These are phyloP conservation scores for Cladophialophora psammophila DNA, from an alignment of 2,329 filamentous ascomycete species.

Conservation along the genomic window DNA sequence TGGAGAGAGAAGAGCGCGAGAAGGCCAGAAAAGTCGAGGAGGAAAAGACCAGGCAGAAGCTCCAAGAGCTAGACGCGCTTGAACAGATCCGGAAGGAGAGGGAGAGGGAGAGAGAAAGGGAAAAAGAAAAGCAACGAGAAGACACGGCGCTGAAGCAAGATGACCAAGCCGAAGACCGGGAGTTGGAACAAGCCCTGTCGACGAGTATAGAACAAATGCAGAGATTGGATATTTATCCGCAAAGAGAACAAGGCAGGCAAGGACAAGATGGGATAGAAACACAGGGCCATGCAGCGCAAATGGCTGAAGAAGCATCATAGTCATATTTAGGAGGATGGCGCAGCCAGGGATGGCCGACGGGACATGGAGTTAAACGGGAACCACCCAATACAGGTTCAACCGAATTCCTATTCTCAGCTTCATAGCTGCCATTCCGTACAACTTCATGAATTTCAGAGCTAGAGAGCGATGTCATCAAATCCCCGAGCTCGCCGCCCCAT, in stretches of 20 bases:
- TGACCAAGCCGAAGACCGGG: neutral
- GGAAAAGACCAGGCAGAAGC: constrained; percentile 48
- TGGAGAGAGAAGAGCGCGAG: constrained; percentile 70
- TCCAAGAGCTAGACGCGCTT: constrained; percentile 37
- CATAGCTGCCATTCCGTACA: no score
- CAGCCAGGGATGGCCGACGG: neutral
- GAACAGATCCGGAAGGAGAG: constrained; percentile 21
- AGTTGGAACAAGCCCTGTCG: constrained; percentile 31
- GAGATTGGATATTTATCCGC: constrained; percentile 27
- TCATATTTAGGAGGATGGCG: neutral
- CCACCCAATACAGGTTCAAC: neutral
- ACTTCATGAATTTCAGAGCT: neutral
- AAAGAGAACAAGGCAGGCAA: constrained; percentile 5
- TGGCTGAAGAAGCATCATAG: constrained; percentile 10
- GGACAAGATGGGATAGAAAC: neutral
- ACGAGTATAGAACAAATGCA: constrained; percentile 37
- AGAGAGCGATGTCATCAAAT: neutral
- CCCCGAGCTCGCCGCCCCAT: neutral
- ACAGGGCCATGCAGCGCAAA: neutral
- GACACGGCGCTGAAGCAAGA: neutral
- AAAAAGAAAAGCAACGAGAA: constrained; percentile 6
- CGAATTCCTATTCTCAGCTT: neutral
- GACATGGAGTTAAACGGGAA: neutral
- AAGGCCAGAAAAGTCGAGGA: constrained; percentile 59
- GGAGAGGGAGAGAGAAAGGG: constrained; percentile 17